Evolutionary conservation across 2,329 filamentous ascomycete genomes (phyloP), one percentile per base, ranked within the genome.

Genomic region (Apiospora sp.): DNA sequence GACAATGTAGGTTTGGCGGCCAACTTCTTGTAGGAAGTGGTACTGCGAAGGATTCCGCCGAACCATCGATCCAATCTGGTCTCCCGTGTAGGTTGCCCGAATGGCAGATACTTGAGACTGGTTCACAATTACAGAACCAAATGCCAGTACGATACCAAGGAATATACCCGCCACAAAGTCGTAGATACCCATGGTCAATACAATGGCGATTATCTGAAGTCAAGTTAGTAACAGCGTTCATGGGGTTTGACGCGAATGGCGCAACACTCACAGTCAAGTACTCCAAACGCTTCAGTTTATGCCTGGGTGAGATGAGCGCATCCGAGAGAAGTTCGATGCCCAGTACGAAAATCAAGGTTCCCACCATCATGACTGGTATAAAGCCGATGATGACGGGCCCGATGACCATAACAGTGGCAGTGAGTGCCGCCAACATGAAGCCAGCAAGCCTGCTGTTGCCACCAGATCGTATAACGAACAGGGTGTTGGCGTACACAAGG

Each of bases 341-440:
- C 19, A 99, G 90, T 74, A 97, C 90, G 81, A 98, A 99, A 76
- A 99, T 99, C 71, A 99, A 86, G 12, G 94, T 95, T 16, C 95
- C 96, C 4, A 99, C 96, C 82, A 99, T 95, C 91, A 98, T 97
- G 74, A 98, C 92, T 0, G 96, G 96, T 71, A 99, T 98, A 79
- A 91, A 98, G 0, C 96, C 96, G 78, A 99, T 96, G 73, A 98
- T 90, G 8, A 90, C 90, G 1, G 96, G 96, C 0, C 96, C 96
- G 71, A 96, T 89, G 68, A 96, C 85, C 90, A 98, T 92, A 58
- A 98, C 90, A 2, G 92, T 92, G 78, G 92, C 91, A 0, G 96
- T 99, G 6, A 93, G 90, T 30, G 88, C 84, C 0, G 96, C 96
- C 69, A 99, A 88, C 86, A 98, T 89, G 37, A 95, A 88, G 3